Base-by-base conservation (phyloP, 352 stramenopile genomes). In the Phytophthora ramorum region DNA sequence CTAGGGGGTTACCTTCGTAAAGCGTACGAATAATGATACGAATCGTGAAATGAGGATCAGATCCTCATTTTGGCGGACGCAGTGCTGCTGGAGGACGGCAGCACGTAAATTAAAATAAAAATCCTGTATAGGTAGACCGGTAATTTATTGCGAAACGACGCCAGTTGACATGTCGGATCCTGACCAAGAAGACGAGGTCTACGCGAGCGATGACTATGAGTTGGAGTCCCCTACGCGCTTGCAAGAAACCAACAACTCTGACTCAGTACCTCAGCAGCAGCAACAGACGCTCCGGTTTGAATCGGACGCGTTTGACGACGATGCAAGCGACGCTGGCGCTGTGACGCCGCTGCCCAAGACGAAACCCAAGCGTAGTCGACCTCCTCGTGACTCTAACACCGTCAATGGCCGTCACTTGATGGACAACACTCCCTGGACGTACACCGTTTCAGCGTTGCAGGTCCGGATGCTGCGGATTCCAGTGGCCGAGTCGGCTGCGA, bases 381-480 rank as follows among this genome's bases (percentile, higher is more conserved):
- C 49, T 9, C n/a, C n/a, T 50, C 41, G 43, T 8, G 64, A 68
- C 45, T 16, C 45, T 1, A 26, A 59, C 22, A 24, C 26, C n/a
- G 28, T 69, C 12, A 67, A 13, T 40, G 63, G 68, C 0, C 67
- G 56, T 1, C 68, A 75, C 17, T 48, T 76, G 14, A 61, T 91
- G 32, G 71, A 84, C 51, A 78, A 85, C 20, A 69, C 77, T 4
- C 59, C 63, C 2, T 91, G 81, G 76, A 71, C 62, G 43, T 91
- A 79, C 47, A 69, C 65, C 4, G 64, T 91, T 48, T 61, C 59
- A 19, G 71, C 71, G 12, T 65, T 62, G 43, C 73, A 78, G 17
- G 71, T 88, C 1, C 80, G 83, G 3, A 66, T 69, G 48, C 66
- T 91, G 26, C 73, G 76, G 17, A 72, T 91, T 28, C 80, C 83